Evolutionary conservation across 1,139 yeast species (phyloP).

Genomic region (Yamadazyma sp.): DNA sequence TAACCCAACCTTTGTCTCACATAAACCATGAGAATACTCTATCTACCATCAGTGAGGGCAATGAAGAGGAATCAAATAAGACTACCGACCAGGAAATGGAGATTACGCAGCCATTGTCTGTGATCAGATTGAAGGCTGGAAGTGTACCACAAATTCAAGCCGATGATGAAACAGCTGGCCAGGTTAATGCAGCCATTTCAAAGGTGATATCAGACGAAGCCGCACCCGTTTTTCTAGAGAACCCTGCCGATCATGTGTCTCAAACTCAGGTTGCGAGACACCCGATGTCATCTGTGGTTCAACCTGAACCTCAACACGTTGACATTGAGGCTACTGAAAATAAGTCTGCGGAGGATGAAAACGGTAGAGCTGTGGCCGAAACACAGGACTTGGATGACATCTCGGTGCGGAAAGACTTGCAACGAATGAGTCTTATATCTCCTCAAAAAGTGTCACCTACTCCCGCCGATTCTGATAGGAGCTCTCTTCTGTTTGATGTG

Average conservation of each 20-base stretch:
- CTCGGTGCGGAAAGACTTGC: not conserved
- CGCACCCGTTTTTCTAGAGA: too few relatives aligned
- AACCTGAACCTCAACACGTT: too few relatives aligned
- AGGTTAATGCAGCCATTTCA: too few relatives aligned
- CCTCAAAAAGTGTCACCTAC: not conserved
- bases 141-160: too few relatives aligned
- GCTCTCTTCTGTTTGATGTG: slow-evolving; percentile 6
- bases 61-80: slow-evolving; percentile 14
- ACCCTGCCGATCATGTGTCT: too few relatives aligned
- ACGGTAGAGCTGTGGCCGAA: not conserved
- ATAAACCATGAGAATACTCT: slow-evolving; percentile 2
- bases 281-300: too few relatives aligned
- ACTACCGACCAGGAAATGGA: slow-evolving; percentile 14
- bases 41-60: slow-evolving; percentile 5
- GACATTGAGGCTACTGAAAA: too few relatives aligned
- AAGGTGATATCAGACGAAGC: too few relatives aligned
- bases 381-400: not conserved
- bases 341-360: not conserved
- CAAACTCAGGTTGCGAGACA: too few relatives aligned
- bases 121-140: not conserved
- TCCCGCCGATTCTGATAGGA: not conserved
- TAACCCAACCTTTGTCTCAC: slow-evolving; percentile 9
- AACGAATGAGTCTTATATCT: not conserved
- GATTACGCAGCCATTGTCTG: slow-evolving; percentile 15
- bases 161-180: not conserved